Base-by-base conservation (phyloP, 2,329 filamentous ascomycete genomes). In the Talaromyces sp. region DNA sequence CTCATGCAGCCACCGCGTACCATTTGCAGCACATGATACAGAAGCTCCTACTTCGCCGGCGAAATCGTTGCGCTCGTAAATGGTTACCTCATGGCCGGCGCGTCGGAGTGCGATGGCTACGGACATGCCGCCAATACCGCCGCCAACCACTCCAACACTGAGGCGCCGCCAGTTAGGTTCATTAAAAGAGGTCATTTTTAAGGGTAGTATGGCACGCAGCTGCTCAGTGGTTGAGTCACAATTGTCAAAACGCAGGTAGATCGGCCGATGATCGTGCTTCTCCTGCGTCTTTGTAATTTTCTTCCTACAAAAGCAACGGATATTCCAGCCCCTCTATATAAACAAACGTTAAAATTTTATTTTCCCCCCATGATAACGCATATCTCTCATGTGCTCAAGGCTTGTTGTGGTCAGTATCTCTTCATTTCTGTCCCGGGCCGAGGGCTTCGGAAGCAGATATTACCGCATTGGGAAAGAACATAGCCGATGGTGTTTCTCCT, bases 31-130 rank as follows among this genome's bases (percentile, higher is more conserved):
- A 66, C 86, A 89, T 0, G 83, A 86, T 0, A 88, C 81, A 0
- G 86, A 88, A 0, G 85, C 85, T 12, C 87, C 87, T 0, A 88
- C 86, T 68, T 90, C 87, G 14, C 86, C 85, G 0, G 81, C 85
- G 65, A 85, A 89, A 69, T 89, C 85, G 35, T 81, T 79, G 41
- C 82, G 82, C 68, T 88, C 87, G 67, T 89, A 89, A 63, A 90
- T 81, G 21, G 83, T 87, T 2, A 84, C 81, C 4, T 74, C 70
- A 68, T 84, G 82, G 55, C 83, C 83, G 17, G 79, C 77, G 24
- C 80, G 79, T 24, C 82, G 77, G 6, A 85, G 74, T 1, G 82
- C 77, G 54, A 82, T 80, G 0, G 80, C 79, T 2, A 75, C 75
- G 17, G 76, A 77, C 54, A 85, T 71, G 43, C 83, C 83, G 26